phyloP scores from a whole-genome alignment of 768 basidiomycete genomes.

The Lanmaoa rubissima region DNA sequence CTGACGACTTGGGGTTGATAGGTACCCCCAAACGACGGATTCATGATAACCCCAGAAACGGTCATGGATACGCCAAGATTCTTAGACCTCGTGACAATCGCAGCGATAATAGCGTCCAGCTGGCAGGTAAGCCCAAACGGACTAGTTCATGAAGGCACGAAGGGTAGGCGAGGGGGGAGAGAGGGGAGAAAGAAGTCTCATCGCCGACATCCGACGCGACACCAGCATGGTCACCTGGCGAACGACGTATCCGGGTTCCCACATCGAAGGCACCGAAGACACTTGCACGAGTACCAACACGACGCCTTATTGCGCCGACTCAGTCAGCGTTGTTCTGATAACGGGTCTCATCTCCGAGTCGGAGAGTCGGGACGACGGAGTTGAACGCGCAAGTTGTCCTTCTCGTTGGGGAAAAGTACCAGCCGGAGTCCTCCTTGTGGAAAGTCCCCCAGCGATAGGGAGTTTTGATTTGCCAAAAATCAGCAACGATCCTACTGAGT shows the following conservation, averaged over 20 bases:
- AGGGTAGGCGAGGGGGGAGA: not conserved
- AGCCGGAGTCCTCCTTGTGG: too few species aligned
- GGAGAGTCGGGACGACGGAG: not conserved
- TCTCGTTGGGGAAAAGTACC: not conserved
- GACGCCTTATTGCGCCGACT: conserved; percentile 3
- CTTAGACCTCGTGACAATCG: conserved; percentile 3
- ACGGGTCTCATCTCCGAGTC: not conserved
- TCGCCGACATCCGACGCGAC: not conserved
- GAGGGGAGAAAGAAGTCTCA: conserved; percentile 1
- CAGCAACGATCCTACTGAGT: too few species aligned
- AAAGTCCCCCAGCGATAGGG: too few species aligned
- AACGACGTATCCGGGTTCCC: not conserved
- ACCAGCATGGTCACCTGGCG: not conserved
- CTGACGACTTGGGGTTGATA: not conserved
- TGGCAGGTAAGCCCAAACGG: not conserved
- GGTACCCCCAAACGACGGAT: not conserved
- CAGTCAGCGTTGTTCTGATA: not conserved
- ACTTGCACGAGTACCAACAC: not conserved
- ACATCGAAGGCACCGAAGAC: conserved; percentile 9
- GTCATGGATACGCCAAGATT: conserved; percentile 9
- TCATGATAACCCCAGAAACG: conserved; percentile 5
- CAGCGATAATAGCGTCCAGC: not conserved
- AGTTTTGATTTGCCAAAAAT: too few species aligned
- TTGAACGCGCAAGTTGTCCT: not conserved
- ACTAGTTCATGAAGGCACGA: not conserved